Evolutionary conservation across 1,284 basidiomycete genomes (phyloP), one percentile per base, ranked within the genome.

Genomic region (Pseudozyma tsukubaensis): DNA sequence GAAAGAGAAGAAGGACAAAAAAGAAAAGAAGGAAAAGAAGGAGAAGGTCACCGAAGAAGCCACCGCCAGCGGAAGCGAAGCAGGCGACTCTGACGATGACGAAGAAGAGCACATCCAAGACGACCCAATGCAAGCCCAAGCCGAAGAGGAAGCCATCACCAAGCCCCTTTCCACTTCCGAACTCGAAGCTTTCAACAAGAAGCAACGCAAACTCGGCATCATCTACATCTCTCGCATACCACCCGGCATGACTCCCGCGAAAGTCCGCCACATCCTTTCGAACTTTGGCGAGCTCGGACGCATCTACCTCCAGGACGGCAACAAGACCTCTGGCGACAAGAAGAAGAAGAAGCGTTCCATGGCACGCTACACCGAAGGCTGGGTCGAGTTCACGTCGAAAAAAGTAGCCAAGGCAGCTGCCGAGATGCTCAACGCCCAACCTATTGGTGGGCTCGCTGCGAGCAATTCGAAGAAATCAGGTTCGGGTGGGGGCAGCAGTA

Each of bases 381-480:
- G 97, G 97, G 92, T 99, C 48, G 97, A 99, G 86, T 99, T 98
- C 85, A 89, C 91, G 74, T 92, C 96, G 85, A 99, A 99, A 85
- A 90, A 89, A 56, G 88, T 97, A 29, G 97, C 94, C 0, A 90
- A 94, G 50, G 91, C 90, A 34, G 91, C 96, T 1, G 96, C 97
- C 7, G 92, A 90, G 62, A 94, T 98, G 92, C 87, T 99, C 71
- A 99, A 99, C 82, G 97, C 96, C 1, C 91, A 95, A 81, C 90
- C 94, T 0, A 96, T 99, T 72, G 97, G 83, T 14, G 71, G 74
- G 0, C 54, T 80, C 1, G 73, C 69, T 6, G 72, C 75, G 14
- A 62, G 66, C 35, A 68, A 61, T 37, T 62, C 64, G 14, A 70
- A 72, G 24, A 71, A 76, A 32, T 77, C 67, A 13, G 77, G 77